Conservation (phyloP, 176 grass and related monocot species). For the Triticum aestivum region IWGSC_CS_RefSeq_v2.1 NC_057795.1:655776681-655777180, state of each 20-base stretch:
- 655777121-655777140: not conserved
- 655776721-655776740: constrained; percentile 91
- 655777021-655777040: not conserved
- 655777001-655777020: not conserved
- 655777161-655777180: no score
- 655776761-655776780: constrained; percentile 81
- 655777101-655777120: not conserved
- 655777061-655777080: not conserved
- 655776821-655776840: not conserved
- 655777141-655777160: no score
- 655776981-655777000: no score
- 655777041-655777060: constrained; percentile 3
- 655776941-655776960: not conserved
- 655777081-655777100: not conserved
- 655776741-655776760: constrained; percentile 98
- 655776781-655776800: constrained; percentile 98
- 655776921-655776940: not conserved
- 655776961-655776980: no score
- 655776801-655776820: not conserved
- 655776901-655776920: not conserved
- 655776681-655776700: constrained; percentile 92
- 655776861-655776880: not conserved
- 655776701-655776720: constrained; percentile 91
- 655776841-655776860: not conserved
- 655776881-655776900: not conserved